Base-by-base conservation (phyloP, 75 land plant species). In the Pseudotsuga menziesii region DNA sequence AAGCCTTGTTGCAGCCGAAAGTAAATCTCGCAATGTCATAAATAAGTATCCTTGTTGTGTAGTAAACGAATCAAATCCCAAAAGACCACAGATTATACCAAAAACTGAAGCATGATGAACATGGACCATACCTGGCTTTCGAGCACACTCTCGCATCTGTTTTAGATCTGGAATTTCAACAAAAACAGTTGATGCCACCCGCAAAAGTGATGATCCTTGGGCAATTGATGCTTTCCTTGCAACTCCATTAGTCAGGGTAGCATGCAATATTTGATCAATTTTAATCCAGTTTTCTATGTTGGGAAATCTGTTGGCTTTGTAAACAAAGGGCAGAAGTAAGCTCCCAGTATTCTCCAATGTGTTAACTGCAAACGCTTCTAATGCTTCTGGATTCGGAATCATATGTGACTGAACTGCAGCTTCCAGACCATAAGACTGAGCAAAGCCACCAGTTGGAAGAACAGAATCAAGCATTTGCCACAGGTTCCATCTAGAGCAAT, bases 371-470 rank as follows among this genome's bases (percentile, higher is more conserved):
- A 78, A 91, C 16, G 66, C 55, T 67, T 82, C 70, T 3, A 96
- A 88, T 70, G 91, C 82, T 56, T 77, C 74, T n/a, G 89, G 76
- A 41, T 86, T 79, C 1, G 61, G 61, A 16, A 96, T 86, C 11
- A 90, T 5, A n/a, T 80, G 84, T 35, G 89, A 80, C 74, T 96
- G 98, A 22, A 83, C 57, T 41, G 98, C 91, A 13, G 98, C 93
- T 70, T 96, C 98, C 12, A 96, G 87, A 25, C 99, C 99, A 77
- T 80, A 86, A 9, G 95, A 96, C 79, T 96, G 98, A 27, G 99
- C 99, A 81, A 94, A 96, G 0, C 99, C 98, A 27, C 98, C 98
- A 5, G 98, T 96, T 4, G 98, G 95, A 75, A 96, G 91, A 36
- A 94, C 73, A 14, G 99, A 96, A 75, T 96, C 99, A 4, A 96